Evolutionary conservation across 768 basidiomycete genomes (phyloP), one percentile per base, ranked within the genome.

Genomic region (Suillus hirtellus): DNA sequence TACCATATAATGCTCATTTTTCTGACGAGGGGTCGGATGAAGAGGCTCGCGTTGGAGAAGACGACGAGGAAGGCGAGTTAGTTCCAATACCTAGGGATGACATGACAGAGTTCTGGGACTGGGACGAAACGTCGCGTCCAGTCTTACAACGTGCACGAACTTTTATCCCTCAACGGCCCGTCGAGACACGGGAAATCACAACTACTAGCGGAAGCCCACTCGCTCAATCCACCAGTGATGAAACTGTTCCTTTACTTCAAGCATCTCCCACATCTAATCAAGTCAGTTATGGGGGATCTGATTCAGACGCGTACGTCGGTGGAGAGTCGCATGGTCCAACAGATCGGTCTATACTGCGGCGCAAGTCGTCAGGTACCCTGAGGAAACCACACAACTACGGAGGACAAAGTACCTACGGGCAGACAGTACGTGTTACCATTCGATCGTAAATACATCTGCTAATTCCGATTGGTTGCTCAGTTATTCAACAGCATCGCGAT

Each of bases 401-500:
- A 5, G 89, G 89, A 7, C 80, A 84, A 69, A 90, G 89, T 63
- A 89, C 89, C 9, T 90, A 86, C 67, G 88, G 88, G 27, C 89
- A 90, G 72, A 89, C 88, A 54, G 89, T 89, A 66, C 63, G 85
- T 67, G 34, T 63, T 40, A 0, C 35, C 3, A n/a, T 42, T n/a
- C 14, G 17, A 31, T 58, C 9, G 17, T 3, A 17, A 42, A 19
- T 19, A 5, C 12, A 17, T 19, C 42, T 42, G 6, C 38, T 58
- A 42, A 54, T 34, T 60, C 61, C 64, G 40, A 53, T 66, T 63
- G 12, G 66, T 42, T 17, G 2, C 44, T 42, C 63, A 93, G 93
- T 76, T 96, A n/a, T 95, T 95, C 76, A 96, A 96, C 69, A 89
- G 89, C 11, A 90, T 89, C 38, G 93, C 93, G 15, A 90, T 95